Conservation (phyloP, 176 grass and related monocot genomes). For the Carex pumila region DNA sequence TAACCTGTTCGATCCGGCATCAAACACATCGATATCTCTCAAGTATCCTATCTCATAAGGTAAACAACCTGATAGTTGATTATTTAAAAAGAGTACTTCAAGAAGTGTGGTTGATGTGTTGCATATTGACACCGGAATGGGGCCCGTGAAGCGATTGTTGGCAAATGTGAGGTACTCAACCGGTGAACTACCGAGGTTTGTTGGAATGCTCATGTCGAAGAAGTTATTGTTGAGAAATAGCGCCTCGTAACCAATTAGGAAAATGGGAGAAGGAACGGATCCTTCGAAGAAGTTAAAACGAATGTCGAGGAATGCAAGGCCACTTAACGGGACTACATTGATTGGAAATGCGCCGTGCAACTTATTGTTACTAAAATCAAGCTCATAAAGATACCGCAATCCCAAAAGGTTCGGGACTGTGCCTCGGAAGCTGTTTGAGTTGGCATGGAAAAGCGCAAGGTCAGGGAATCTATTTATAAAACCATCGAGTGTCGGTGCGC, state of each 20-base stretch:
- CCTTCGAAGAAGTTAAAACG: conserved; percentile 54
- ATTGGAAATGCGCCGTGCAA: conserved; percentile 39
- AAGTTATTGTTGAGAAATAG: conserved; percentile 90
- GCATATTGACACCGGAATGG: conserved; percentile 46
- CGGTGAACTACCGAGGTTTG: conserved; percentile 34
- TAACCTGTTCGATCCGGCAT: conserved; percentile 53
- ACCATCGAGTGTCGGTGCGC: conserved; percentile 36
- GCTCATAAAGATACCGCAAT: conserved; percentile 63
- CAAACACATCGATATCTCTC: conserved; percentile 43
- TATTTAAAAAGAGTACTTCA: conserved; percentile 88
- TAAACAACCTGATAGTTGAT: conserved; percentile 56
- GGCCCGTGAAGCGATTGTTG: conserved; percentile 64
- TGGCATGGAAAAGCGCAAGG: conserved; percentile 77
- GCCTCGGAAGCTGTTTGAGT: conserved; percentile 64
- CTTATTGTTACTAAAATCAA: conserved; percentile 80
- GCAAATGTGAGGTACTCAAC: conserved; percentile 65
- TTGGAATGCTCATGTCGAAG: conserved; percentile 38
- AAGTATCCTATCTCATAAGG: conserved; percentile 66
- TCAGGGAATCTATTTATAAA: conserved; percentile 72
- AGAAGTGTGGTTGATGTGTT: conserved; percentile 39
- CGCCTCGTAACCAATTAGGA: conserved; percentile 34
- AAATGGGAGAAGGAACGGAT: conserved; percentile 34
- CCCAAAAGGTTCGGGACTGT: conserved; percentile 31
- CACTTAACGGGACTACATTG: conserved; percentile 30
- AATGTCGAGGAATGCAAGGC: conserved; percentile 67